Base-by-base conservation (phyloP, 257 asterid species). In the Paraleonurus japonicus region DNA sequence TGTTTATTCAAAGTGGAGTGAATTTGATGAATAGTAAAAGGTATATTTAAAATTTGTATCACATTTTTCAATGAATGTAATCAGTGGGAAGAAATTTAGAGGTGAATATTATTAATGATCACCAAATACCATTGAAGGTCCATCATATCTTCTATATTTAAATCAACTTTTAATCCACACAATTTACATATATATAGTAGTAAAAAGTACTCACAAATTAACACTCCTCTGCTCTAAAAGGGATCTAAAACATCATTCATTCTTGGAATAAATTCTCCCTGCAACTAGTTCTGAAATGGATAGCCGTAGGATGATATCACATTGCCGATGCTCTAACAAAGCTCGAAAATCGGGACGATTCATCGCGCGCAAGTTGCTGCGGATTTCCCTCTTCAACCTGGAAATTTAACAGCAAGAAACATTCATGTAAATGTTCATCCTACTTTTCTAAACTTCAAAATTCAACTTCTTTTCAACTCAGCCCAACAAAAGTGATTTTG, bases 341-440 rank as follows among this genome's bases (percentile, higher is more conserved):
- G 65, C 87, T 77, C 20, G 82, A 79, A 79, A 85, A 83, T 57
- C 79, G 73, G 39, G 88, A 79, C 2, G 80, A 63, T 5, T 69
- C 74, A 17, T 79, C 79, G 5, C 27, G 80, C 69, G 78, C 20
- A 50, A 83, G 86, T 71, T 57, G 73, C 37, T 69, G 82, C 5
- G 90, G 88, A 67, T 81, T 79, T 17, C 90, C 88, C 73, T 77
- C 69, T 67, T 85, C 90, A 26, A 83, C 86, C 88, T 85, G 70
- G 2, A 63, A 2, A 12, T 61, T 15, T 51, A 12, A 41, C n/a
- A 50, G 4, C 0, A 22, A 59, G 13, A 54, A 72, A 37, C 43
- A 35, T 24, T 8, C 51, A 54, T 26, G 24, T 28, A 19, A 23
- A 26, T 11, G 62, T 10, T 57, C 28, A 23, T 24, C 4, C 32